A percentile compares a stretch with the other conserved stretches of the same genome.
Conservation (phyloP, 1,139 yeast genomes). For the Yamadazyma mexicana region DNA sequence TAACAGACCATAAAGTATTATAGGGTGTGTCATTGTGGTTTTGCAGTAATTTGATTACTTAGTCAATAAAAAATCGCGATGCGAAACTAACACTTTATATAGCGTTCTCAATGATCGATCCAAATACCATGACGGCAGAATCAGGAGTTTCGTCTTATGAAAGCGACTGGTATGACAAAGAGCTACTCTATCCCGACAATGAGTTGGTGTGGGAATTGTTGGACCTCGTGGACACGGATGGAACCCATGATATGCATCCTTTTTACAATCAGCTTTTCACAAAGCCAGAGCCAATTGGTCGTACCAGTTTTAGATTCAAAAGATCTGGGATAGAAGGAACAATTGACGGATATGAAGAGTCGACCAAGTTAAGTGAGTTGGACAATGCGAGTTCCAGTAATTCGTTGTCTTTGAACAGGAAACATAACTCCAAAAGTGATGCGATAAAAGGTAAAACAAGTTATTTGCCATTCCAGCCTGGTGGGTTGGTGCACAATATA, state of each 20-base stretch:
- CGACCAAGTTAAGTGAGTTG: slow-evolving; percentile 50
- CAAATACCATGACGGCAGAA: neutral
- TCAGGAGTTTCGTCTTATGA: neutral
- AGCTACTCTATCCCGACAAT: slow-evolving; percentile 49
- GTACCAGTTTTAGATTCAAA: slow-evolving; percentile 61
- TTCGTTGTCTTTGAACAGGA: slow-evolving; percentile 71
- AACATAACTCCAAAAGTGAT: slow-evolving; percentile 61
- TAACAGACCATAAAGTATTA: neutral
- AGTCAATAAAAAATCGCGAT: no score
- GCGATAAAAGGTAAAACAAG: slow-evolving; percentile 70
- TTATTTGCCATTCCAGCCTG: slow-evolving; percentile 90
- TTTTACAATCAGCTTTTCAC: slow-evolving; percentile 45
- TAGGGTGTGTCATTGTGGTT: no score
- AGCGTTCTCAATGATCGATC: neutral
- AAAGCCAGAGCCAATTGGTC: slow-evolving; percentile 51
- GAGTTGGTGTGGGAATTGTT: slow-evolving; percentile 59
- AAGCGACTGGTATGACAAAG: slow-evolving; percentile 15
- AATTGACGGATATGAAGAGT: slow-evolving; percentile 64
- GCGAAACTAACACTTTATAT: neutral
- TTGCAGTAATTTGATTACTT: no score
- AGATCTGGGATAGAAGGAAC: slow-evolving; percentile 76
- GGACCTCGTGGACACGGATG: slow-evolving; percentile 51
- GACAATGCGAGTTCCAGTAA: slow-evolving; percentile 60
- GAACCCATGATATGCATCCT: slow-evolving; percentile 30
- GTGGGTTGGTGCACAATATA: slow-evolving; percentile 60